Evolutionary conservation across 345 rosid species (phyloP), one percentile per base, ranked within the genome.

Genomic region (Mallotus nudiflorus): DNA sequence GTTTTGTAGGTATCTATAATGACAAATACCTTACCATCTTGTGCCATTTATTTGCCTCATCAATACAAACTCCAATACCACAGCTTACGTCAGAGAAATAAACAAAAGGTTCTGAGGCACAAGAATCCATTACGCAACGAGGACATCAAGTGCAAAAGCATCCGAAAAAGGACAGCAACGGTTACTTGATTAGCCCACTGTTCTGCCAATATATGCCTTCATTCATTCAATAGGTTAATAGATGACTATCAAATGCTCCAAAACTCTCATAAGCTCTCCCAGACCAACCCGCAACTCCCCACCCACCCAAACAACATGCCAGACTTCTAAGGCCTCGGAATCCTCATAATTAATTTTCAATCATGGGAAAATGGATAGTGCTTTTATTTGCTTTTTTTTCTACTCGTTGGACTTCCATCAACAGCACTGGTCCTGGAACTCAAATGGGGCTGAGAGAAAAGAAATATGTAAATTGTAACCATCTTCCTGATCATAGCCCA

Each of bases 1-100:
- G 29, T 9, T 50, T 53, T 35, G 28, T 62, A 55, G 16, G 28
- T 13, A 11, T 45, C 39, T 48, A 7, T 40, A 61, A 9, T 66
- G 71, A 42, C 63, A 76, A 51, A 50, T 19, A 58, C 19, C 31
- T 53, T 42, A 46, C 25, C 6, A n/a, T 56, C 69, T 9, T 35
- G 3, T 22, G 35, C 52, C 14, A n/a, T 57, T 44, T 19, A 28
- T 27, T 57, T 29, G 44, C 55, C 27, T 29, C 45, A 69, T 45
- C 15, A 7, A 39, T 20, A 13, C 40, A 33, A 11, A 4, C n/a
- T 33, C 22, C 22, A 22, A 5, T 35, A 51, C 22, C 46, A 6
- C 56, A 46, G 31, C 15, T 54, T 37, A 33, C 22, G 39, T 53
- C 72, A 31, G 22, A 42, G n/a, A 48, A 12, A 52, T 14, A 33